A percentile compares a stretch with the other conserved stretches of the same genome.
Evolutionary conservation across 257 asterid species (phyloP).

Genomic region (Phtheirospermum japonicum): DNA sequence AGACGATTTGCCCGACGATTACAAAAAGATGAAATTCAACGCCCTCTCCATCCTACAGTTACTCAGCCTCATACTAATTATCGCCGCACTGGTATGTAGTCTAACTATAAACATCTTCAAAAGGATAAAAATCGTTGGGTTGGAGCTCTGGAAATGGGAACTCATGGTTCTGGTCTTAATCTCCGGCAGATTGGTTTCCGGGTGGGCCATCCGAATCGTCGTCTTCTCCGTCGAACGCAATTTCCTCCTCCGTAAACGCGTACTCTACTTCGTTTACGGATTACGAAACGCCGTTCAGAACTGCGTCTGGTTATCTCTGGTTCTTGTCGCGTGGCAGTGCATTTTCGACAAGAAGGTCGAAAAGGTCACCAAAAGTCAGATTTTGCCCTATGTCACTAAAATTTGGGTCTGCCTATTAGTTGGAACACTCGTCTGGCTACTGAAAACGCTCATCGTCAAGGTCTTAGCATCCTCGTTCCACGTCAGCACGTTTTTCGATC

Average conservation of each 20-base stretch:
- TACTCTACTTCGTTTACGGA: constrained; percentile 79
- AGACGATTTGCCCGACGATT: constrained; percentile 76
- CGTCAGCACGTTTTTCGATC: constrained; percentile 74
- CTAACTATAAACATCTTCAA: constrained; percentile 39
- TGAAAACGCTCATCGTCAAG: constrained; percentile 75
- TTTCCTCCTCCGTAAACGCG: constrained; percentile 64
- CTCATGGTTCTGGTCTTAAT: constrained; percentile 69
- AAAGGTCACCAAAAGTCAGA: constrained; percentile 35
- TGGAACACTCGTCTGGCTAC: constrained; percentile 72
- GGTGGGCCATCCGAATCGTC: constrained; percentile 67
- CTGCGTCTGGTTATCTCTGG: constrained; percentile 73
- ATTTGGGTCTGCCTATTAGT: constrained; percentile 81
- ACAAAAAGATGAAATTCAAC: constrained; percentile 57
- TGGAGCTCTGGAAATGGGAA: constrained; percentile 84
- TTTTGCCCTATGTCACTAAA: constrained; percentile 56
- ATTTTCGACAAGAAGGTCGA: constrained; percentile 63
- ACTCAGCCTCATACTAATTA: constrained; percentile 54
- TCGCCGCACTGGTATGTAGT: constrained; percentile 50
- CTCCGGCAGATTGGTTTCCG: constrained; percentile 76
- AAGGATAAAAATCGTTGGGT: constrained; percentile 27
- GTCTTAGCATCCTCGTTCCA: constrained; percentile 82
- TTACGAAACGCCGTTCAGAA: constrained; percentile 80
- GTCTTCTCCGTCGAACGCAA: constrained; percentile 68
- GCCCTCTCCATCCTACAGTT: constrained; percentile 45
- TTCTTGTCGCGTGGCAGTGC: constrained; percentile 75